Conservation (phyloP, 192 early-diverging fungal species). For the Coemansia sp. region DNA sequence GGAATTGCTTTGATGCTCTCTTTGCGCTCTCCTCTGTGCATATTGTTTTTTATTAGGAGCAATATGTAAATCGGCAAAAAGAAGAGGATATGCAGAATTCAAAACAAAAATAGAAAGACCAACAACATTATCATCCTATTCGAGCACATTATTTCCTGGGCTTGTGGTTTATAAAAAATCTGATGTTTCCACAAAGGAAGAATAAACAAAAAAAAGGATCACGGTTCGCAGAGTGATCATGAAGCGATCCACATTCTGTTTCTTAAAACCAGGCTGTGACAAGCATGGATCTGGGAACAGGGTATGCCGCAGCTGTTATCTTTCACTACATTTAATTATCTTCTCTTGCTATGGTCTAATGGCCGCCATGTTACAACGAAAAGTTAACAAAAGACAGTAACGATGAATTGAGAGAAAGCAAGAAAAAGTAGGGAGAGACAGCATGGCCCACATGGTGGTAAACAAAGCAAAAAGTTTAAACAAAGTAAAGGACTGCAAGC, state of each 20-base stretch:
- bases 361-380: background rate
- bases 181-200: background rate
- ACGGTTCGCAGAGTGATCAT: background rate
- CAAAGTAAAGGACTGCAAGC: background rate
- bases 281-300: too few relatives aligned
- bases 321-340: too few relatives aligned
- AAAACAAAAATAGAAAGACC: background rate
- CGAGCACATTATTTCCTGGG: too few relatives aligned
- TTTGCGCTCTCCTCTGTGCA: background rate
- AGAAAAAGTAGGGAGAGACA: background rate
- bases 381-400: background rate
- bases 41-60: background rate
- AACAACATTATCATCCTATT: too few relatives aligned
- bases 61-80: background rate
- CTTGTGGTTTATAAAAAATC: too few relatives aligned
- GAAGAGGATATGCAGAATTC: background rate
- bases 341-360: background rate
- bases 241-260: background rate
- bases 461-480: conserved; percentile 11
- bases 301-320: too few relatives aligned
- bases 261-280: too few relatives aligned
- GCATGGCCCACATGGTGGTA: background rate
- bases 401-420: background rate
- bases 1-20: background rate
- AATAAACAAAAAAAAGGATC: background rate